These are phyloP conservation scores for Primulina huaijiensis DNA, from an alignment of 257 asterid genomes.

Conservation along the genomic window DNA sequence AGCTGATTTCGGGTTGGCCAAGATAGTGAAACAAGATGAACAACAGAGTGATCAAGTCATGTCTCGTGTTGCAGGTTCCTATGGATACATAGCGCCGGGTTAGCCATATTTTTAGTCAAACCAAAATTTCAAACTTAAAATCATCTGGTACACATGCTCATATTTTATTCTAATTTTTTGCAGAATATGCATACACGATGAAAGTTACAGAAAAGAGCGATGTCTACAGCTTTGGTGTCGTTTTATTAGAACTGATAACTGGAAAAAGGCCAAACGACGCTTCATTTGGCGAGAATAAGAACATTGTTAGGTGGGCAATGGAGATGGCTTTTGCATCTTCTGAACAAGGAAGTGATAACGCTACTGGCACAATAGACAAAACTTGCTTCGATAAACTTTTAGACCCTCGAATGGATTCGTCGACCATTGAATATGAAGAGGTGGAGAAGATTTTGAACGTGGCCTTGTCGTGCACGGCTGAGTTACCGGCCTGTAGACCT, in stretches of 20 bases:
- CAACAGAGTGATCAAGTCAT: conserved; percentile 44
- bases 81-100: conserved; percentile 93
- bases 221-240: conserved; percentile 75
- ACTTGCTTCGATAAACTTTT: conserved; percentile 35
- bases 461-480: conserved; percentile 58
- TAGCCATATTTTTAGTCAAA: not conserved
- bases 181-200: conserved; percentile 74
- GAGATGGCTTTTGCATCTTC: conserved; percentile 37
- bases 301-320: conserved; percentile 61
- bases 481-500: conserved; percentile 61
- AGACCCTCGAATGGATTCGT: conserved; percentile 50
- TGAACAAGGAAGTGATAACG: conserved; percentile 18
- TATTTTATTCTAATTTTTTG: conserved; percentile 16
- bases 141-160: not conserved
- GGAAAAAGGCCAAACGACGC: conserved; percentile 61
- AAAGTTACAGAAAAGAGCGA: conserved; percentile 79
- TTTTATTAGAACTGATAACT: conserved; percentile 56
- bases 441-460: conserved; percentile 51
- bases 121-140: not conserved
- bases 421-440: conserved; percentile 36
- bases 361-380: conserved; percentile 1
- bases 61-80: conserved; percentile 80
- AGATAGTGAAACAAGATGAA: conserved; percentile 36
- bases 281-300: conserved; percentile 51
- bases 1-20: conserved; percentile 84